Base-by-base conservation (phyloP, 345 rosid genomes). In the Clausena lansium region DNA sequence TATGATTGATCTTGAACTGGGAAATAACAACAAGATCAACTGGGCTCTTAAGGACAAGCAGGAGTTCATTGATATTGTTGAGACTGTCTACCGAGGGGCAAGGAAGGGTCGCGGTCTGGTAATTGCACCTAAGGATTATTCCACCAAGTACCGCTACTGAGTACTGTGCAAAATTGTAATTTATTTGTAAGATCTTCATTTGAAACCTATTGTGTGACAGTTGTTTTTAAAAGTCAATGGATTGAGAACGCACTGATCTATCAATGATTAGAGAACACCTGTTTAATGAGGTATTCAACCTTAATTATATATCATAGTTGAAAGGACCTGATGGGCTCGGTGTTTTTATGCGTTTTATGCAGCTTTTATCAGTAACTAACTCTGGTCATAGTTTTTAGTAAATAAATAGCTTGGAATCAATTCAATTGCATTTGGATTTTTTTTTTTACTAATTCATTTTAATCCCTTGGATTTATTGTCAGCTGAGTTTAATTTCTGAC, bases 31-130 rank as follows among this genome's bases (percentile, higher is more conserved):
- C 91, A 94, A 92, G 89, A 96, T 94, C 78, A 94, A 96, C 75
- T 96, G 99, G 95, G 97, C 97, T 80, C 91, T 96, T 74, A 94
- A 96, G 92, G 98, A 96, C 86, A 96, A 96, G 86, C 98, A 92
- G 70, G 98, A 96, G 87, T 96, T 96, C 82, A 89, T 95, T 1
- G 97, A 90, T 81, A 94, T 95, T 70, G 84, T 96, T 20, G 97
- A 94, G 77, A 96, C 98, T 0, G 93, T 92, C 7, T 96, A 90
- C 74, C 93, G 98, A 1, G 97, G 98, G 10, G 99, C 97, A 22
- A 87, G 97, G 80, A 96, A 92, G 59, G 97, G 97, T n/a, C 97
- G 99, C 54, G 95, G 99, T 81, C 85, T 92, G 17, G 99, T 96
- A 63, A 96, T 91, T 85, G 99, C 99, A 77, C 97, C 97, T 0